Percentiles rank a stretch among this genome's conserved stretches.
Conservation (phyloP, 2,329 filamentous ascomycete species). For the Colletotrichum musicola region DNA sequence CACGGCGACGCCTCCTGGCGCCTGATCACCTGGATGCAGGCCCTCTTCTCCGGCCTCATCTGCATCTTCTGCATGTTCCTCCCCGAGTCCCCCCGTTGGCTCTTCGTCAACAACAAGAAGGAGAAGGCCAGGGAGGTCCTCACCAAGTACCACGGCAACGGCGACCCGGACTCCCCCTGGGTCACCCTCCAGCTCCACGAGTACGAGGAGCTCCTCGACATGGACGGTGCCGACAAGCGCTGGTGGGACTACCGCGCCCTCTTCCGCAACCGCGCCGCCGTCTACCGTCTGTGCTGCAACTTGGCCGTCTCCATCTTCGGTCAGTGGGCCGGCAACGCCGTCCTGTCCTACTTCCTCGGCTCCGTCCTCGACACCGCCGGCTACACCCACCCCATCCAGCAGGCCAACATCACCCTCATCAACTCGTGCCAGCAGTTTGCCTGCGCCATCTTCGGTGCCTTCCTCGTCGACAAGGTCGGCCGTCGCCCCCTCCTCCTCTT, state of each 20-base stretch:
- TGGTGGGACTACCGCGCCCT: conserved; percentile 63
- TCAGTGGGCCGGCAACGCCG: conserved; percentile 60
- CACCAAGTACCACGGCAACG: conserved; percentile 58
- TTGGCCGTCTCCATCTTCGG: conserved; percentile 57
- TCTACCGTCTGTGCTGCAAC: conserved; percentile 60
- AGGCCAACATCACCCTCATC: conserved; percentile 65
- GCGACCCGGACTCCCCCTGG: conserved; percentile 58
- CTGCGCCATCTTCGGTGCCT: conserved; percentile 62
- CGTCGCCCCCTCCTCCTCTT: conserved; percentile 66
- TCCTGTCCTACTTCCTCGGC: conserved; percentile 61
- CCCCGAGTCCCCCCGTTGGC: conserved; percentile 58
- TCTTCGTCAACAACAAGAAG: conserved; percentile 54
- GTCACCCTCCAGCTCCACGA: conserved; percentile 60
- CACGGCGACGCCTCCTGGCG: conserved; percentile 55
- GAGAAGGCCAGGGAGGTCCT: conserved; percentile 52
- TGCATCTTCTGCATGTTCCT: conserved; percentile 51
- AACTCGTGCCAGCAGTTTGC: conserved; percentile 64
- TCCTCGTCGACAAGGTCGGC: conserved; percentile 62
- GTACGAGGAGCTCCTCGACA: conserved; percentile 56
- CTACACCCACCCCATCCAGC: conserved; percentile 51
- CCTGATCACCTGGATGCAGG: conserved; percentile 59
- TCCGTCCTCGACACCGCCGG: conserved; percentile 65
- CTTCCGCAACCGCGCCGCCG: conserved; percentile 54
- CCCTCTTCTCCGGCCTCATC: conserved; percentile 56
- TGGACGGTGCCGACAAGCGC: conserved; percentile 58